phyloP scores from a whole-genome alignment of 2,329 filamentous ascomycete genomes.

The Neofusicoccum laricinum region DNA sequence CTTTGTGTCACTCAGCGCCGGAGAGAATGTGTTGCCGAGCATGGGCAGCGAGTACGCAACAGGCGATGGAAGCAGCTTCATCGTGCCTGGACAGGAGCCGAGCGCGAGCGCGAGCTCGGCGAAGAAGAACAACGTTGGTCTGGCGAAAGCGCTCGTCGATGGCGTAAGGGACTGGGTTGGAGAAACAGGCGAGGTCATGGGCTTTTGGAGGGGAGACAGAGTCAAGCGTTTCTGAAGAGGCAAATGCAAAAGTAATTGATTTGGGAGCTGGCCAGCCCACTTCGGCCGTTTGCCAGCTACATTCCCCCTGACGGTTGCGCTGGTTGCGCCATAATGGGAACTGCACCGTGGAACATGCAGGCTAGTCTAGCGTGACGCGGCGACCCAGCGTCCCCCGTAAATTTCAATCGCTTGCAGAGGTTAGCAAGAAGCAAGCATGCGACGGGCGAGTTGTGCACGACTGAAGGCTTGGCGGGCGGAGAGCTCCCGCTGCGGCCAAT shows the following conservation, averaged over 20 bases:
- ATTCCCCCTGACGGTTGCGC: too few relatives aligned
- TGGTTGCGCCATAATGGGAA: too few relatives aligned
- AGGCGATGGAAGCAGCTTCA: constrained; percentile 51
- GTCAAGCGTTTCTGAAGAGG: constrained; percentile 44
- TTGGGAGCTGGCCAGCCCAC: background rate
- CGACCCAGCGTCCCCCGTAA: too few relatives aligned
- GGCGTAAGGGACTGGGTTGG: constrained; percentile 65
- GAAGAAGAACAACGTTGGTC: constrained; percentile 52
- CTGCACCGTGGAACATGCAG: too few relatives aligned
- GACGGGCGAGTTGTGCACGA: too few relatives aligned
- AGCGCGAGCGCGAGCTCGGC: constrained; percentile 49
- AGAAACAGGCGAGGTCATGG: constrained; percentile 59
- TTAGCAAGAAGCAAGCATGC: too few relatives aligned
- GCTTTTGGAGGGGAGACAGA: constrained; percentile 59
- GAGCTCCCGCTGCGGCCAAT: background rate
- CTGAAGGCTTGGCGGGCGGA: constrained; percentile 1
- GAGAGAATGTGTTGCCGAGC: constrained; percentile 90
- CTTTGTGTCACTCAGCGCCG: constrained; percentile 90
- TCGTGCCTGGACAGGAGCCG: constrained; percentile 42
- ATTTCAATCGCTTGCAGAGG: too few relatives aligned
- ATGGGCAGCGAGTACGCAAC: constrained; percentile 77
- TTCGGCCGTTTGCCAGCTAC: background rate
- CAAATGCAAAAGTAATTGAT: background rate
- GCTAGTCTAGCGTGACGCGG: too few relatives aligned
- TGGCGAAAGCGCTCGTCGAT: constrained; percentile 58